A percentile compares a stretch with the other conserved stretches of the same genome.
These are phyloP conservation scores for Podospora pseudoanserina DNA, from an alignment of 495 filamentous ascomycete species.

Conservation along the genomic window DNA sequence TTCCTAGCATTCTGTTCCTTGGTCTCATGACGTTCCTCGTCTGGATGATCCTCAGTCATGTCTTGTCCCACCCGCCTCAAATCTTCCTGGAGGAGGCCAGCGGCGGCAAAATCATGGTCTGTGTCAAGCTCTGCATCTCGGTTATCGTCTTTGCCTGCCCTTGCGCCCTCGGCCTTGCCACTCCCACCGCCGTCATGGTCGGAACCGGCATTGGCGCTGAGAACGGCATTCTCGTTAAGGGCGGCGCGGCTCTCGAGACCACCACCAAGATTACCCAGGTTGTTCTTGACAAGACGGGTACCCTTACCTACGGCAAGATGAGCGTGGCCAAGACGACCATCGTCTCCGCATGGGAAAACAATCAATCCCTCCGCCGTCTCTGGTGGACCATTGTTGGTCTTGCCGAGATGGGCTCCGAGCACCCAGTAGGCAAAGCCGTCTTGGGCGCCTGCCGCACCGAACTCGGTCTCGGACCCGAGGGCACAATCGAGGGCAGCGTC, in stretches of 20 bases:
- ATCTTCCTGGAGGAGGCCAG: slow-evolving; percentile 78
- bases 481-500: slow-evolving; percentile 72
- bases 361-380: slow-evolving; percentile 63
- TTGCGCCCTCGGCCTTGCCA: slow-evolving; percentile 89
- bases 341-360: slow-evolving; percentile 63
- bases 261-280: slow-evolving; percentile 88
- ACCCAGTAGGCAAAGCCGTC: slow-evolving; percentile 88
- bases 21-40: slow-evolving; percentile 80
- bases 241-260: slow-evolving; percentile 87
- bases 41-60: slow-evolving; percentile 94
- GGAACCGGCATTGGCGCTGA: slow-evolving; percentile 96
- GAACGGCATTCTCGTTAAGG: slow-evolving; percentile 94
- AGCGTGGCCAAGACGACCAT: slow-evolving; percentile 70
- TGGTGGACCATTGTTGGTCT: slow-evolving; percentile 97
- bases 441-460: slow-evolving; percentile 66
- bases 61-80: slow-evolving; percentile 72
- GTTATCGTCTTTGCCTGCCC: slow-evolving; percentile 99
- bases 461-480: slow-evolving; percentile 67
- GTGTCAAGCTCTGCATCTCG: slow-evolving; percentile 94
- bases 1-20: slow-evolving; percentile 80
- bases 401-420: slow-evolving; percentile 89
- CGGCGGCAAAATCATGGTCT: slow-evolving; percentile 92
- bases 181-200: slow-evolving; percentile 97
- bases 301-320: slow-evolving; percentile 93
- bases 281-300: slow-evolving; percentile 99